Conservation (phyloP, 345 rosid genomes). For the Chamaenerion angustifolium region DNA sequence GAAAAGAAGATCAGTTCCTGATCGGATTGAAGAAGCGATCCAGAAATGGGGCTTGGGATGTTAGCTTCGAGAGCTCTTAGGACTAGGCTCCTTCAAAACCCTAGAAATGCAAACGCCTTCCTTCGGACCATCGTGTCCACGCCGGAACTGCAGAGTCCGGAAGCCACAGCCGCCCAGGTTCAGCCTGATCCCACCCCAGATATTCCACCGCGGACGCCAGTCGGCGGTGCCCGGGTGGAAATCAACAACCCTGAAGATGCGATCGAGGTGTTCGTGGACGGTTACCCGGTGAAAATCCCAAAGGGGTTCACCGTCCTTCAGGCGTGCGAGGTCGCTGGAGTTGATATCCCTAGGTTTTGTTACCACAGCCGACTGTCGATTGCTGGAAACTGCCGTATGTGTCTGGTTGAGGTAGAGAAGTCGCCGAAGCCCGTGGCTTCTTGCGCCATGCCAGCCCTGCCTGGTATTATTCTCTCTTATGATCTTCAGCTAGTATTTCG, state of each 20-base stretch:
- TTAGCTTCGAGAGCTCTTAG: constrained; percentile 59
- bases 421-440: constrained; percentile 99
- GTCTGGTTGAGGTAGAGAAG: constrained; percentile 98
- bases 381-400: constrained; percentile 98
- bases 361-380: constrained; percentile 87
- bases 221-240: constrained; percentile 76
- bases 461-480: constrained; percentile 26
- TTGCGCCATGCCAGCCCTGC: constrained; percentile 99
- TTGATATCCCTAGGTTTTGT: constrained; percentile 95
- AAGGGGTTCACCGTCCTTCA: constrained; percentile 94
- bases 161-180: constrained; percentile 31
- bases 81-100: constrained; percentile 19
- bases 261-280: constrained; percentile 95
- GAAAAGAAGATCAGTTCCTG: no score
- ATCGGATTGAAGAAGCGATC: neutral
- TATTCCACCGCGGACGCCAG: constrained; percentile 44
- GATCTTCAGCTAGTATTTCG: neutral
- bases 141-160: constrained; percentile 72
- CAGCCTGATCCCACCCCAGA: constrained; percentile 39
- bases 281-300: constrained; percentile 82
- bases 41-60: constrained; percentile 56
- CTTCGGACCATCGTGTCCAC: constrained; percentile 55
- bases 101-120: constrained; percentile 17
- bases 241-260: constrained; percentile 84
- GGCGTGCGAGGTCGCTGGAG: constrained; percentile 97